These are phyloP conservation scores for Nakazawaea holstii DNA, from an alignment of 805 yeast genomes.

Conservation along the genomic window DNA sequence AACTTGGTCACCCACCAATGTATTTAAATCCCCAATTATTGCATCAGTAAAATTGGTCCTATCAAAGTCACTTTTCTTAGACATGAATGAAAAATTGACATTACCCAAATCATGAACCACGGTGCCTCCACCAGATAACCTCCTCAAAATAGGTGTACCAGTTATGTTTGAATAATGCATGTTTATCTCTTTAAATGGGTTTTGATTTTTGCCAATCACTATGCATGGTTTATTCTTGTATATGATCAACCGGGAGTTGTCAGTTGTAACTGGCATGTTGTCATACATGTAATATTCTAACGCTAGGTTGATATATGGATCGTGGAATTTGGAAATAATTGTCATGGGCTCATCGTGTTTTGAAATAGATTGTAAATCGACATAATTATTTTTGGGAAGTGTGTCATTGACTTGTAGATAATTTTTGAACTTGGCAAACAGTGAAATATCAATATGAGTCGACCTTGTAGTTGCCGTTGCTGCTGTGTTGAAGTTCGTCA, in stretches of 20 bases:
- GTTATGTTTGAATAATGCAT: constrained; percentile 44
- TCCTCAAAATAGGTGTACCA: constrained; percentile 63
- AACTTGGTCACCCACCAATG: constrained; percentile 13
- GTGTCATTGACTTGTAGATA: constrained; percentile 7
- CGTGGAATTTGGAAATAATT: constrained; percentile 49
- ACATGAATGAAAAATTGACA: constrained; percentile 78
- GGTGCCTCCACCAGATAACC: constrained; percentile 93
- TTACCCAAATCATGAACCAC: constrained; percentile 94
- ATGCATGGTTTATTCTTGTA: constrained; percentile 80
- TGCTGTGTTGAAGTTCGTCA: not conserved
- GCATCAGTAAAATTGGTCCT: constrained; percentile 47
- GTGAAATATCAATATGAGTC: not conserved
- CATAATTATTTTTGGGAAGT: not conserved
- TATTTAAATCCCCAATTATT: constrained; percentile 35
- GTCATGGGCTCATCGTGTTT: constrained; percentile 39
- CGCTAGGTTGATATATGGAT: constrained; percentile 77
- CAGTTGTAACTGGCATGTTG: constrained; percentile 43
- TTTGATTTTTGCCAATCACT: constrained; percentile 95
- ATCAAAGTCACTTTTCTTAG: constrained; percentile 60
- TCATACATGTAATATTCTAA: constrained; percentile 75
- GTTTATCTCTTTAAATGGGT: constrained; percentile 85
- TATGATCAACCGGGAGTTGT: constrained; percentile 54
- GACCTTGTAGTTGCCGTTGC: no score
- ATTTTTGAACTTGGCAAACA: constrained; percentile 1
- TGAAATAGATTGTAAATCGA: not conserved